These are phyloP conservation scores for Phanerochaete sordida DNA, from an alignment of 768 basidiomycete genomes.

Conservation along the genomic window DNA sequence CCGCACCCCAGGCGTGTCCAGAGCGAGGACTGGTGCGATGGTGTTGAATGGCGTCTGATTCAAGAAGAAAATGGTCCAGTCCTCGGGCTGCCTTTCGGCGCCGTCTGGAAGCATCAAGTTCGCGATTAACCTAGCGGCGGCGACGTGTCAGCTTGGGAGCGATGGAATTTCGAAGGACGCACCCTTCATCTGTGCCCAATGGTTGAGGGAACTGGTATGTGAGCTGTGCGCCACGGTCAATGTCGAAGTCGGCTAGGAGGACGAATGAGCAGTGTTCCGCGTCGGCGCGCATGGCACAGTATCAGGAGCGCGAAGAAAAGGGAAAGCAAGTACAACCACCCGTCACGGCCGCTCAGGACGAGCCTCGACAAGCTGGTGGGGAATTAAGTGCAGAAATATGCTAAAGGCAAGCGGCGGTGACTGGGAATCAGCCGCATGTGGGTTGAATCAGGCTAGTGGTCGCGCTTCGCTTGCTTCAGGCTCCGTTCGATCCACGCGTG, in stretches of 20 bases:
- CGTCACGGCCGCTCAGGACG: not conserved
- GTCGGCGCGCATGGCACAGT: slow-evolving; percentile 21
- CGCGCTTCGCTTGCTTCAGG: slow-evolving; percentile 1
- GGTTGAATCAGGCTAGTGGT: slow-evolving; percentile 7
- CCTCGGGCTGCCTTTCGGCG: slow-evolving; percentile 89
- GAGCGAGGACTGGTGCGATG: slow-evolving; percentile 76
- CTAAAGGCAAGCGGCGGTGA: slow-evolving; percentile 5
- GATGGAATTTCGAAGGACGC: slow-evolving; percentile 22
- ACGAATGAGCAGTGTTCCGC: slow-evolving; percentile 88
- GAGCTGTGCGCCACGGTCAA: slow-evolving; percentile 88
- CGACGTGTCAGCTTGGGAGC: not conserved
- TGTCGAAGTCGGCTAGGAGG: slow-evolving; percentile 98
- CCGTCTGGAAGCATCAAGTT: slow-evolving; percentile 99
- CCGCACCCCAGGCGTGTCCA: slow-evolving; percentile 35
- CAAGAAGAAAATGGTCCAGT: slow-evolving; percentile 98
- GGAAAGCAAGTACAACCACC: not conserved
- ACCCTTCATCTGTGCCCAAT: slow-evolving; percentile 94
- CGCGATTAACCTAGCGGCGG: slow-evolving; percentile 67
- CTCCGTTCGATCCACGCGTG: not conserved
- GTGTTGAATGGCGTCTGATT: slow-evolving; percentile 91
- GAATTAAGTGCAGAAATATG: slow-evolving; percentile 9
- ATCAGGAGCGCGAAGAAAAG: slow-evolving; percentile 35
- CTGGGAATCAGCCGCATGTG: slow-evolving; percentile 10
- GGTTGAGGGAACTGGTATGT: slow-evolving; percentile 96
- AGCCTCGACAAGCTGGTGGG: not conserved